These are phyloP conservation scores for Lathyrus tuberosus DNA, from an alignment of 306 rosid species.

Conservation along the genomic window DNA sequence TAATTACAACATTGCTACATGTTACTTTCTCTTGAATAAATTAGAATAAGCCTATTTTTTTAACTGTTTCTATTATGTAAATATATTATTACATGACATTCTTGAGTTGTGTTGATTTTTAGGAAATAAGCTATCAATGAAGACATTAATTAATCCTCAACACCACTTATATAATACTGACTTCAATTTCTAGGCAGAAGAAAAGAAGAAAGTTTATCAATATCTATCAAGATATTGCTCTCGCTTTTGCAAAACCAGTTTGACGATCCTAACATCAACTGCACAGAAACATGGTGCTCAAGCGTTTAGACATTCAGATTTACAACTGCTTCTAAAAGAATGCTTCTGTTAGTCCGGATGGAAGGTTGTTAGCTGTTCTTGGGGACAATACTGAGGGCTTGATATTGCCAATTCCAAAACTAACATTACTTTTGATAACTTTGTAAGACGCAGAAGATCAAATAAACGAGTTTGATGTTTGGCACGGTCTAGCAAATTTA, in stretches of 20 bases:
- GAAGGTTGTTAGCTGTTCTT: too few relatives aligned
- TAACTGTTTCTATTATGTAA: constrained; percentile 3
- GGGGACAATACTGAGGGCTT: too few relatives aligned
- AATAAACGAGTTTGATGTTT: too few relatives aligned
- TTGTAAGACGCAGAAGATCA: too few relatives aligned
- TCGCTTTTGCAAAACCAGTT: constrained; percentile 16
- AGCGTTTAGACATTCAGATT: neutral
- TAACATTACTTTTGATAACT: too few relatives aligned
- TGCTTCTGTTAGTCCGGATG: too few relatives aligned
- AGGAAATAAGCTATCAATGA: constrained; percentile 27
- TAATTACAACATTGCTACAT: neutral
- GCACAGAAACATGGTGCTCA: neutral
- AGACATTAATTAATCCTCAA: neutral
- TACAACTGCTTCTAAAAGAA: neutral
- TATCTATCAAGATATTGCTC: constrained; percentile 10
- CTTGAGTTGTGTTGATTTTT: constrained; percentile 4
- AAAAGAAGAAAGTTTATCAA: constrained; percentile 44
- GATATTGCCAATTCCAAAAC: too few relatives aligned
- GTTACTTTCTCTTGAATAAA: constrained; percentile 22
- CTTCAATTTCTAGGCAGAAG: constrained; percentile 52
- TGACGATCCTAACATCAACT: constrained; percentile 28
- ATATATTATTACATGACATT: constrained; percentile 16
- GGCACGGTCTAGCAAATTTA: too few relatives aligned
- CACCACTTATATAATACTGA: constrained; percentile 14
- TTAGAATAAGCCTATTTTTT: constrained; percentile 3